Conservation (phyloP, 1,284 basidiomycete genomes). For the Rhodotorula sp. region DNA sequence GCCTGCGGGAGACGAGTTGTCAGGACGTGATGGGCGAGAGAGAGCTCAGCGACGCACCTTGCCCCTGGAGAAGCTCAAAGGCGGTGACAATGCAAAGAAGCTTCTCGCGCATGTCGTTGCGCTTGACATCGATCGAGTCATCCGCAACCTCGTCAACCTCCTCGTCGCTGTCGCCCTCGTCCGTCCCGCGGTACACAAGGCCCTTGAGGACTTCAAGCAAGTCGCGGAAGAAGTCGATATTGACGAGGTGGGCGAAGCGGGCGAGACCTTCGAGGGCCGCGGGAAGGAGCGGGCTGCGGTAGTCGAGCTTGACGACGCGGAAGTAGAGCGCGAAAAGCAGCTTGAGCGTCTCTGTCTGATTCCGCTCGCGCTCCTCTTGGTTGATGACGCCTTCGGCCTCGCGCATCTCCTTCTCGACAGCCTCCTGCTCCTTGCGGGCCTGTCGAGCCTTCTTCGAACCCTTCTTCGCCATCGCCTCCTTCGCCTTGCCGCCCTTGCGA, state of each 20-base stretch:
- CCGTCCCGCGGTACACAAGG: constrained; percentile 59
- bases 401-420: constrained; percentile 81
- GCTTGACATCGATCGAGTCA: constrained; percentile 7
- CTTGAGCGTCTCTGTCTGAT: constrained; percentile 96
- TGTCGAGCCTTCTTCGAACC: constrained; percentile 84
- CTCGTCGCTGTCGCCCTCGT: constrained; percentile 49
- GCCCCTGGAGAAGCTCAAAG: constrained; percentile 91
- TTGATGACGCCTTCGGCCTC: constrained; percentile 95
- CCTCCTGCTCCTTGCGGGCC: constrained; percentile 74
- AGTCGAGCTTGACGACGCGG: constrained; percentile 78
- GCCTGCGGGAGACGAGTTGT: constrained; percentile 54
- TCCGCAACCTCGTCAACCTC: constrained; percentile 53
- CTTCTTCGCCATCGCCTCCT: constrained; percentile 46
- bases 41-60: constrained; percentile 61
- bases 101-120: constrained; percentile 60
- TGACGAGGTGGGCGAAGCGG: constrained; percentile 92
- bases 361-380: constrained; percentile 79
- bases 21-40: constrained; percentile 6
- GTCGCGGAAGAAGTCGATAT: constrained; percentile 98
- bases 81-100: constrained; percentile 90
- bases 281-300: constrained; percentile 77
- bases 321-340: constrained; percentile 98
- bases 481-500: constrained; percentile 57
- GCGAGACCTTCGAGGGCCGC: constrained; percentile 88
- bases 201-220: constrained; percentile 81